Percentiles rank a stretch among this genome's conserved stretches.
These are phyloP conservation scores for Yamadazyma dushanensis DNA, from an alignment of 1,139 yeast species.

Conservation along the genomic window DNA sequence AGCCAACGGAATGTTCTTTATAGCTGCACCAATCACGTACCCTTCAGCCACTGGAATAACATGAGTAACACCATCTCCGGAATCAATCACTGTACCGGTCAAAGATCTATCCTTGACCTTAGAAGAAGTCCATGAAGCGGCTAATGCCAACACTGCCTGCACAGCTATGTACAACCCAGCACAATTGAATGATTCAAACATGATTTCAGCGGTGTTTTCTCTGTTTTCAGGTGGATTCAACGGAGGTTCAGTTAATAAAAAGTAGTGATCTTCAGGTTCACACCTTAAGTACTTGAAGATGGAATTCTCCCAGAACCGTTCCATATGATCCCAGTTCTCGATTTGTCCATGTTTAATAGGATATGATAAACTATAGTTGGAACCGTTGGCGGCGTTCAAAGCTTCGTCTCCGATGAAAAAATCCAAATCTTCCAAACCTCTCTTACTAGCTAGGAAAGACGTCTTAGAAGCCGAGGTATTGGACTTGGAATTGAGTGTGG, in stretches of 20 bases:
- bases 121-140: constrained; percentile 98
- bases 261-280: constrained; percentile 98
- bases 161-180: constrained; percentile 98
- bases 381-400: constrained; percentile 81
- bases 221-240: constrained; percentile 98
- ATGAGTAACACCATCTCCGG: constrained; percentile 98
- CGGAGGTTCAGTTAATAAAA: constrained; percentile 95
- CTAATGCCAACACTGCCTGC: constrained; percentile 96
- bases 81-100: constrained; percentile 97
- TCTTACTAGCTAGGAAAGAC: constrained; percentile 57
- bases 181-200: constrained; percentile 98
- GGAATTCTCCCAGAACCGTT: constrained; percentile 96
- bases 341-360: constrained; percentile 98
- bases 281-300: constrained; percentile 94
- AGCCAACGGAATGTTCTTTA: constrained; percentile 96
- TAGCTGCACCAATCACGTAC: constrained; percentile 95
- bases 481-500: constrained; percentile 42
- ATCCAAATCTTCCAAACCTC: constrained; percentile 94
- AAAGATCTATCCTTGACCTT: constrained; percentile 92
- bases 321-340: constrained; percentile 99
- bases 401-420: constrained; percentile 97
- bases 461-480: constrained; percentile 41
- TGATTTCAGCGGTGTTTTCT: constrained; percentile 96
- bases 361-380: constrained; percentile 82
- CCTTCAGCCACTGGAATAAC: constrained; percentile 99